phyloP scores from a whole-genome alignment of 2,329 filamentous ascomycete genomes.

The Pyrenophora teres region DNA sequence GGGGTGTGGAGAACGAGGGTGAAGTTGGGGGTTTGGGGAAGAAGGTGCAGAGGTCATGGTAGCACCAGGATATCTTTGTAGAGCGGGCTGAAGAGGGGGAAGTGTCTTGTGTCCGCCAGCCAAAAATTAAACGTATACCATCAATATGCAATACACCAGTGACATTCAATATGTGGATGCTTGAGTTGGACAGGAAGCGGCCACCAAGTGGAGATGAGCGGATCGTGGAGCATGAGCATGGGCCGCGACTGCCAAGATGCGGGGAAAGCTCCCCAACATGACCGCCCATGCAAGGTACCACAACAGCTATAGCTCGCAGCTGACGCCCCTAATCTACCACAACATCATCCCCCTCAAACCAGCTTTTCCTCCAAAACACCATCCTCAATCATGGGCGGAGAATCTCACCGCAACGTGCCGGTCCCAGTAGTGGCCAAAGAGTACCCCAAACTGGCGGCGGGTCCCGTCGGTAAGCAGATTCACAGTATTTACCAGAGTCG shows the following conservation, averaged over 20 bases:
- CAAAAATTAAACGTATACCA: too few species aligned
- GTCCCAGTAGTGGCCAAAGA: conserved; percentile 21
- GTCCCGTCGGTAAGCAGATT: conserved; percentile 60
- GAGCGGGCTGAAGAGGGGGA: too few species aligned
- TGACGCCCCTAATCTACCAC: conserved; percentile 7
- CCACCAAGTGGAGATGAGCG: conserved; percentile 8
- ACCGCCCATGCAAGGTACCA: conserved; percentile 32
- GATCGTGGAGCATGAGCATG: conserved; percentile 19
- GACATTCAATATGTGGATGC: not conserved
- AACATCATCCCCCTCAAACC: not conserved
- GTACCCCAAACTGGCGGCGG: conserved; percentile 43
- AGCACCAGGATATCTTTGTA: too few species aligned
- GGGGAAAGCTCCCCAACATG: conserved; percentile 30
- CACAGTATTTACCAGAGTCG: conserved; percentile 82
- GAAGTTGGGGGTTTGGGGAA: too few species aligned
- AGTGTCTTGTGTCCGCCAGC: too few species aligned
- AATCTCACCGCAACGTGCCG: conserved; percentile 37
- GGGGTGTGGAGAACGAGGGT: too few species aligned
- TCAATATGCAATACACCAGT: too few species aligned
- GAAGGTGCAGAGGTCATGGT: too few species aligned
- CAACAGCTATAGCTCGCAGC: conserved; percentile 15
- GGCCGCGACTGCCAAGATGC: conserved; percentile 24
- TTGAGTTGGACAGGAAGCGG: not conserved
- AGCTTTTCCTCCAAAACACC: not conserved
- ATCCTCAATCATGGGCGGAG: conserved; percentile 43